phyloP scores from a whole-genome alignment of 164 flowering plant genomes.

The Nymphaea colorata region DNA sequence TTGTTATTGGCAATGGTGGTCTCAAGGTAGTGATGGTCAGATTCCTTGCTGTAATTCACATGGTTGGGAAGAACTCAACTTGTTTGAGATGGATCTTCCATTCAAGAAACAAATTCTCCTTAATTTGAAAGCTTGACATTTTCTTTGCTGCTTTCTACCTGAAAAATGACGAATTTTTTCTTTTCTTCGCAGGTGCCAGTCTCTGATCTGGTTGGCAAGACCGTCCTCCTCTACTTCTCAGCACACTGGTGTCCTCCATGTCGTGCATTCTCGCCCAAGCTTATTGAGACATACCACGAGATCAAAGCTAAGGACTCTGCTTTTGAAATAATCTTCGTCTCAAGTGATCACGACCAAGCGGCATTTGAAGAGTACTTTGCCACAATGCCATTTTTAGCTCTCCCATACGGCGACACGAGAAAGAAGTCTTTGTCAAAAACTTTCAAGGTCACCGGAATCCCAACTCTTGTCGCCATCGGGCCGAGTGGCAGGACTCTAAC shows the following conservation, averaged over 20 bases:
- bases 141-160: too few species aligned
- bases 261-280: slow-evolving; percentile 48
- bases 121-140: too few species aligned
- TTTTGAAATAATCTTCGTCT: slow-evolving; percentile 57
- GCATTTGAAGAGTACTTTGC: slow-evolving; percentile 48
- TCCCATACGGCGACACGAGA: slow-evolving; percentile 57
- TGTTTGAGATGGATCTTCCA: too few species aligned
- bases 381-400: slow-evolving; percentile 69
- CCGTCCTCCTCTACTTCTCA: slow-evolving; percentile 55
- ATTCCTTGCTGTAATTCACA: background rate
- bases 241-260: slow-evolving; percentile 75
- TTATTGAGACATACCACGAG: slow-evolving; percentile 43
- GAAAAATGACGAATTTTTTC: too few species aligned
- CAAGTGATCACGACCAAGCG: slow-evolving; percentile 40
- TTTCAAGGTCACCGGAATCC: slow-evolving; percentile 51
- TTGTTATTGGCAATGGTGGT: slow-evolving; percentile 22
- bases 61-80: too few species aligned
- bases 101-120: too few species aligned
- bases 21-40: slow-evolving; percentile 14
- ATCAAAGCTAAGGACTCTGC: slow-evolving; percentile 44
- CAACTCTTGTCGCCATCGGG: slow-evolving; percentile 45
- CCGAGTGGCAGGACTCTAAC: slow-evolving; percentile 45
- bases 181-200: slow-evolving; percentile 28
- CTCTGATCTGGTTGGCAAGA: slow-evolving; percentile 60
- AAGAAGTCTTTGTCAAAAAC: slow-evolving; percentile 23